These are phyloP conservation scores for Lachancea waltii DNA, from an alignment of 805 yeast species.

Conservation along the genomic window DNA sequence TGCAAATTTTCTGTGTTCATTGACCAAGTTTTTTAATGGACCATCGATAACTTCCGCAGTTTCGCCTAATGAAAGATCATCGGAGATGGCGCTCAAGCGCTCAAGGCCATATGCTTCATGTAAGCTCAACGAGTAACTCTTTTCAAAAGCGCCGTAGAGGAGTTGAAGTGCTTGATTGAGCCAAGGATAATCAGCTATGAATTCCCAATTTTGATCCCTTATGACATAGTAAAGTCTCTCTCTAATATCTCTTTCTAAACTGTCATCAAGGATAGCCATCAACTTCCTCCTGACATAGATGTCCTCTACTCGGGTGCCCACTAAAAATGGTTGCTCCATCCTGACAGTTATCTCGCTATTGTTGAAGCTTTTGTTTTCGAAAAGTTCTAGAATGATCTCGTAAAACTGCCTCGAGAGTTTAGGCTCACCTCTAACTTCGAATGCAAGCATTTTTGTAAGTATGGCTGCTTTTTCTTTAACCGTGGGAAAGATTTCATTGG, in stretches of 20 bases:
- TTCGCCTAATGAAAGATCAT: conserved; percentile 7
- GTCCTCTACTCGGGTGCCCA: conserved; percentile 83
- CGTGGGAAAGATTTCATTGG: conserved; percentile 85
- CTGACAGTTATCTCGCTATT: conserved; percentile 87
- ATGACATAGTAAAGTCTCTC: conserved; percentile 80
- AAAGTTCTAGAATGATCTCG: conserved; percentile 79
- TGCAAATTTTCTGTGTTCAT: conserved; percentile 28
- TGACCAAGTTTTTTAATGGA: conserved; percentile 28
- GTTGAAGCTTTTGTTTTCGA: conserved; percentile 68
- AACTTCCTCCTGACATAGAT: conserved; percentile 66
- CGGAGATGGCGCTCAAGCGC: conserved; percentile 37
- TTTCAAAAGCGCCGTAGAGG: conserved; percentile 69
- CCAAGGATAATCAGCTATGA: conserved; percentile 89
- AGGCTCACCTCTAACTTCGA: conserved; percentile 82
- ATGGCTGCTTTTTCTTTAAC: conserved; percentile 94
- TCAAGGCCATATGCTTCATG: conserved; percentile 48
- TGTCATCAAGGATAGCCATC: conserved; percentile 70
- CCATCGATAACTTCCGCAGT: conserved; percentile 1
- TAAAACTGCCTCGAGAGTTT: conserved; percentile 72
- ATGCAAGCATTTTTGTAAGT: conserved; percentile 85
- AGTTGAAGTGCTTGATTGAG: conserved; percentile 86
- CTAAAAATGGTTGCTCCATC: conserved; percentile 93
- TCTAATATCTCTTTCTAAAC: conserved; percentile 69
- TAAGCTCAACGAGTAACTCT: conserved; percentile 41
- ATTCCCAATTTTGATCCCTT: conserved; percentile 98